Percentiles rank a stretch among this genome's conserved stretches.
Evolutionary conservation across 1,284 basidiomycete genomes (phyloP).

Genomic region (Peniophora sp.): DNA sequence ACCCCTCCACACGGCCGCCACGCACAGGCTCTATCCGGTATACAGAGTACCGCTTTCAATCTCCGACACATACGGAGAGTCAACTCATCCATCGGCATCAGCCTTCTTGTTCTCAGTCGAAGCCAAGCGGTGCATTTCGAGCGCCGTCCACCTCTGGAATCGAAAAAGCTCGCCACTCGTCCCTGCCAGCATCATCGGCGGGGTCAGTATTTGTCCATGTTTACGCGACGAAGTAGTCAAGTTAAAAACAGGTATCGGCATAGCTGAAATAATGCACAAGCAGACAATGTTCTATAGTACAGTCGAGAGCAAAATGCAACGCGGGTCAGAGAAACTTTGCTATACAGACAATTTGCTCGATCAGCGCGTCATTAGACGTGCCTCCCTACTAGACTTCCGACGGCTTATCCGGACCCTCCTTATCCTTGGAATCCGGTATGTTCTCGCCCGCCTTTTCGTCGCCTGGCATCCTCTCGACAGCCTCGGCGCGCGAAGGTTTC

Average conservation of each 20-base stretch:
- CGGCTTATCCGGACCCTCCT: conserved; percentile 22
- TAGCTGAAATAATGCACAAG: background rate
- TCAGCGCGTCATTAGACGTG: background rate
- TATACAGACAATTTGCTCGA: background rate
- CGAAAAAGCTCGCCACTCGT: no score
- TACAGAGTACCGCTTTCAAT: no score
- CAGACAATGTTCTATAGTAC: background rate
- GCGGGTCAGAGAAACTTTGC: background rate
- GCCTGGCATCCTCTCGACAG: conserved; percentile 4
- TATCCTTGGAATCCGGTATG: conserved; percentile 22
- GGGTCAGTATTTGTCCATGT: no score
- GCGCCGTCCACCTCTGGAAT: no score
- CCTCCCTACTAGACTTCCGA: conserved; percentile 1
- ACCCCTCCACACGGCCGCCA: no score
- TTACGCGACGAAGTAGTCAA: background rate
- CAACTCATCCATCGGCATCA: no score
- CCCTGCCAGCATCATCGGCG: no score
- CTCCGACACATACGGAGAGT: no score
- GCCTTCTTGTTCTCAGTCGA: no score
- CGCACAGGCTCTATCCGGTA: no score
- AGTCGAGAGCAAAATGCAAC: background rate
- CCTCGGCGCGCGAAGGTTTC: conserved; percentile 10
- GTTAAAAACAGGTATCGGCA: background rate
- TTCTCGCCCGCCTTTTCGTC: conserved; percentile 12
- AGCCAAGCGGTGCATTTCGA: no score